Evolutionary conservation across 116 monocot genomes (phyloP), one percentile per base, ranked within the genome.

Genomic region (Dioscorea cayenensis): DNA sequence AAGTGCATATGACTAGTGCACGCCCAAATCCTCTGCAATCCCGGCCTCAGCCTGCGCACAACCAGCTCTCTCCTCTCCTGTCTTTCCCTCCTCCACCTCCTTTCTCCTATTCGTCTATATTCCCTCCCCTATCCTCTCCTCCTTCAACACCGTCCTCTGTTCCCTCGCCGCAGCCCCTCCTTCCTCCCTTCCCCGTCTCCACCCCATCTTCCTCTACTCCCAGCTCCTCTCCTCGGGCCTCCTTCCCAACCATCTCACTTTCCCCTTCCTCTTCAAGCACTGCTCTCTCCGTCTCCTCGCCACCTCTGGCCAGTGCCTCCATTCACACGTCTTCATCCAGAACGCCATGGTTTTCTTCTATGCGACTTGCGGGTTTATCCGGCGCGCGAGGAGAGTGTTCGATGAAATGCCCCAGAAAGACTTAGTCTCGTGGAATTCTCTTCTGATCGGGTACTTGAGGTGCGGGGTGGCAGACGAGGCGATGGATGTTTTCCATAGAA

Each of bases 1-100:
- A 68, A 92, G 84, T 64, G 90, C 88, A 59, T 81, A 92, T 74
- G 68, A 37, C 85, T 81, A 67, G 70, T 81, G 73, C 81, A 82
- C 67, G 59, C 76, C 55, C 75, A 76, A 20, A 51, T 78, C 71
- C n/a, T 77, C 81, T 70, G 67, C 60, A 48, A 59, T 70, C 68
- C 66, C 20, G 22, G 37, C 72, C 60, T 50, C 82, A 17, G 35
- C 71, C 49, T 27, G 64, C 21, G 27, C 73, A 2, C 66, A 50
- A 21, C 72, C 78, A 10, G 38, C 58, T 51, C 71, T 48, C 75
- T 67, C 58, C 68, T 82, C 55, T 52, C 49, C 64, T 48, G 29
- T 67, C 81, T 75, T 67, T 67, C 72, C 70, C 68, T 80, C 36
- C 60, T 6, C 61, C 49, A 55, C 32, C 49, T 66, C 63, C 62